Evolutionary conservation across 208 protist genomes (phyloP).

Genomic region (Trypanosomatidae sp.): DNA sequence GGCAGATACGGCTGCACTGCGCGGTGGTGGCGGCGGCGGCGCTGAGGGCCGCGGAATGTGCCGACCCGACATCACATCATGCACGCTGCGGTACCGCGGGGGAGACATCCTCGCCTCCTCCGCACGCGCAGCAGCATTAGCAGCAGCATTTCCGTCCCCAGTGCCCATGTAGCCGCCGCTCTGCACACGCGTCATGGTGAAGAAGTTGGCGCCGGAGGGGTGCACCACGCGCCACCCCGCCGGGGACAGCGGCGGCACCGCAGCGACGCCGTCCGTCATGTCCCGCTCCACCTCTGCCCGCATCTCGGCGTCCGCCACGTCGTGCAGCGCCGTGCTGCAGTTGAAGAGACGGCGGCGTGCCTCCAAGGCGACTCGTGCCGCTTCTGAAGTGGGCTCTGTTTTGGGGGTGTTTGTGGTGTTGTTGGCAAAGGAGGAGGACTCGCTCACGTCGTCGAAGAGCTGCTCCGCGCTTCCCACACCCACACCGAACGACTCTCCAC

Average conservation of each 20-base stretch:
- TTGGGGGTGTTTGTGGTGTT: too few relatives aligned
- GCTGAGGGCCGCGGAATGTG: neutral
- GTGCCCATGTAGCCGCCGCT: neutral
- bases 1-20: too few relatives aligned
- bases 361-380: too few relatives aligned
- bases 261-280: slow-evolving; percentile 53
- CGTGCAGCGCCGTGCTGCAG: slow-evolving; percentile 14
- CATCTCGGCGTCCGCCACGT: slow-evolving; percentile 42
- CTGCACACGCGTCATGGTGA: slow-evolving; percentile 45
- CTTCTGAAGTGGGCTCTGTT: too few relatives aligned
- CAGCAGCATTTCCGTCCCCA: too few relatives aligned
- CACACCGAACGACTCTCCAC: too few relatives aligned
- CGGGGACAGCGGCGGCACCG: slow-evolving; percentile 75
- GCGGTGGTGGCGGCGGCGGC: neutral
- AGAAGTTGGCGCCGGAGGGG: slow-evolving; percentile 48
- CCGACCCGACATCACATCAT: slow-evolving; percentile 27
- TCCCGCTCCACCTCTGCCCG: slow-evolving; percentile 74
- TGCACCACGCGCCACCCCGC: slow-evolving; percentile 68
- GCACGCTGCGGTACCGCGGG: slow-evolving; percentile 62
- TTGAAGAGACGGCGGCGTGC: slow-evolving; percentile 22
- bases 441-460: too few relatives aligned
- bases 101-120: too few relatives aligned
- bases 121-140: too few relatives aligned
- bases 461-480: too few relatives aligned
- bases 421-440: too few relatives aligned